Percentiles rank a stretch among this genome's conserved stretches.
Evolutionary conservation across 1,284 basidiomycete species (phyloP).

Genomic region (Fomitiporia mediterranea): DNA sequence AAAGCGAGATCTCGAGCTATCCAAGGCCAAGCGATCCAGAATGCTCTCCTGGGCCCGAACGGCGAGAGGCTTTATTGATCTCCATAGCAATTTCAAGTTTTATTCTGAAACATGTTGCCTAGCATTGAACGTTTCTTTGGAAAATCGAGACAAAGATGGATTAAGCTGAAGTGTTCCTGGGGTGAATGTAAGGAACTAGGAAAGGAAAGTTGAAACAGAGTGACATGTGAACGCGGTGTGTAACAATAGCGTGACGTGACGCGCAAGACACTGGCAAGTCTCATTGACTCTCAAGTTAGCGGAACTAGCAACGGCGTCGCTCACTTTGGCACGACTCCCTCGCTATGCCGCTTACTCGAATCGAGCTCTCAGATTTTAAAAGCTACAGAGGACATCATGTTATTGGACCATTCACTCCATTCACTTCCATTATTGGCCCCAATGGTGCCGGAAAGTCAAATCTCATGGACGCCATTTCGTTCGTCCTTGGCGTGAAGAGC

Average conservation of each 20-base stretch:
- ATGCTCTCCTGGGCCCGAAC: too few relatives aligned
- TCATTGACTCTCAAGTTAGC: background rate
- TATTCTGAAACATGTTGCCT: too few relatives aligned
- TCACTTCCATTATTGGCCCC: conserved; percentile 95
- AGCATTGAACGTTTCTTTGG: too few relatives aligned
- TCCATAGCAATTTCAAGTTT: too few relatives aligned
- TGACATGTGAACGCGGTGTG: background rate
- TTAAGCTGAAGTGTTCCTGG: too few relatives aligned
- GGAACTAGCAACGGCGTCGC: background rate
- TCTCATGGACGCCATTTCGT: conserved; percentile 99
- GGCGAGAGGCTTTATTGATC: too few relatives aligned
- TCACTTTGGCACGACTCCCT: background rate
- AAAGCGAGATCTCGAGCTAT: too few relatives aligned
- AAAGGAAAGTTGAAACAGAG: too few relatives aligned
- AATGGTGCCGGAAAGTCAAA: conserved; percentile 99
- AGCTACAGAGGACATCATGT: conserved; percentile 69
- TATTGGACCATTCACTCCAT: conserved; percentile 88
- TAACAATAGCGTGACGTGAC: conserved; percentile 4
- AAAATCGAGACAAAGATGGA: too few relatives aligned
- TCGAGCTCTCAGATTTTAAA: conserved; percentile 92
- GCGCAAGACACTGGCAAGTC: background rate
- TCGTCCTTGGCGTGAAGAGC: conserved; percentile 95
- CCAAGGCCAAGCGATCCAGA: too few relatives aligned
- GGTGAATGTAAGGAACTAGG: too few relatives aligned
- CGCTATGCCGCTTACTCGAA: conserved; percentile 68